Conservation (phyloP, 2,329 filamentous ascomycete species). For the Fonsecaea pedrosoi region DNA sequence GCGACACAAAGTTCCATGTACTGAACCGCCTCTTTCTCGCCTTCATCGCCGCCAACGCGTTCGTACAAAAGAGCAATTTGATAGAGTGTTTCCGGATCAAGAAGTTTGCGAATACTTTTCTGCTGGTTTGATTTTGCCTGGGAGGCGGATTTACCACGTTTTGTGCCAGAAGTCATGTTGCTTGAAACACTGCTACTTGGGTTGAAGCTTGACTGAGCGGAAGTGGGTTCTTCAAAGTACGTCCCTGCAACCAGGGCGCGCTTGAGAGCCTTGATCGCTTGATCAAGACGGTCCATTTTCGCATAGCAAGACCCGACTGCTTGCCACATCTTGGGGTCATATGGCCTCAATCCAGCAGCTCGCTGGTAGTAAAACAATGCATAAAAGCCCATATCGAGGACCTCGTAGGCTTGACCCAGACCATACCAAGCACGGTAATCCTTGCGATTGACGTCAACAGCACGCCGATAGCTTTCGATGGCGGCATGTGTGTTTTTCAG, state of each 20-base stretch:
- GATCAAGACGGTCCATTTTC: slow-evolving; percentile 83
- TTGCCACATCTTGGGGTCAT: slow-evolving; percentile 99
- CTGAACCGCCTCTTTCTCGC: slow-evolving; percentile 76
- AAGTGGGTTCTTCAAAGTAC: slow-evolving; percentile 73
- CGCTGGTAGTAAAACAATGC: slow-evolving; percentile 98
- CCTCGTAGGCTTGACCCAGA: slow-evolving; percentile 93
- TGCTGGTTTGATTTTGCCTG: slow-evolving; percentile 21
- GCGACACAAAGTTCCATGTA: slow-evolving; percentile 97
- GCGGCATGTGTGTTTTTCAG: slow-evolving; percentile 98
- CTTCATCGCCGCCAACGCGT: slow-evolving; percentile 66
- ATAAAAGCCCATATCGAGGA: slow-evolving; percentile 97
- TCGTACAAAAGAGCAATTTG: slow-evolving; percentile 93
- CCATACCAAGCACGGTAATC: slow-evolving; percentile 99
- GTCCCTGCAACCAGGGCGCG: slow-evolving; percentile 86
- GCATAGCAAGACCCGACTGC: slow-evolving; percentile 91
- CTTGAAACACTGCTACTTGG: slow-evolving; percentile 27
- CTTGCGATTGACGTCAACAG: slow-evolving; percentile 92
- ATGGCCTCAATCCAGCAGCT: slow-evolving; percentile 88
- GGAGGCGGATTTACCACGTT: slow-evolving; percentile 16
- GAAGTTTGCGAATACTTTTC: slow-evolving; percentile 54
- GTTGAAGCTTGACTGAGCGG: slow-evolving; percentile 40
- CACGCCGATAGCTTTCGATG: slow-evolving; percentile 93
- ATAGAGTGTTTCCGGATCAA: slow-evolving; percentile 89
- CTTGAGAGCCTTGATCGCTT: slow-evolving; percentile 94
- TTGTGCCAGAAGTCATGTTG: slow-evolving; percentile 5